Conservation (phyloP, 805 yeast genomes). For the Saccharomycodes ludwigii region DNA sequence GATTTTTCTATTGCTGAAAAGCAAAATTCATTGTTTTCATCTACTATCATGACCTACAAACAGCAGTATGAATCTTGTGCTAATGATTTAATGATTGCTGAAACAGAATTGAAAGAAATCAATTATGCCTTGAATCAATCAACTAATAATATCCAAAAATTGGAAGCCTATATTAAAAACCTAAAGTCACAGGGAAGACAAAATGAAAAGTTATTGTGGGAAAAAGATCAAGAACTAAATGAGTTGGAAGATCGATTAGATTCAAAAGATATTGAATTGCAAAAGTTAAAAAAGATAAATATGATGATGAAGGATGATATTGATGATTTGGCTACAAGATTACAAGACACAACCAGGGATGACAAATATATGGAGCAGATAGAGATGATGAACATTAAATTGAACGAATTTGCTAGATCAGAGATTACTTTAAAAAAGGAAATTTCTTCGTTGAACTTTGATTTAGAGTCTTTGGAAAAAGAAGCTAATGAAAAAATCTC, state of each 20-base stretch:
- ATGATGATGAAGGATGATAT: constrained; percentile 44
- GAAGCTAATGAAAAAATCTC: constrained; percentile 24
- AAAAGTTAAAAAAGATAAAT: constrained; percentile 35
- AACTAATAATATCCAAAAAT: constrained; percentile 39
- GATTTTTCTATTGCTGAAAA: constrained; percentile 42
- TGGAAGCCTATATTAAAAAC: constrained; percentile 42
- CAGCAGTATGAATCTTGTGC: constrained; percentile 63
- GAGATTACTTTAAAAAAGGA: constrained; percentile 60
- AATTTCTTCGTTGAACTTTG: constrained; percentile 47
- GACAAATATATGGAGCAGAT: constrained; percentile 40
- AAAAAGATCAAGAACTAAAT: constrained; percentile 36
- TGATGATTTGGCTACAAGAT: constrained; percentile 35
- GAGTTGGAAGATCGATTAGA: constrained; percentile 43
- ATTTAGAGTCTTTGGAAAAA: constrained; percentile 42
- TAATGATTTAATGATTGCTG: constrained; percentile 65
- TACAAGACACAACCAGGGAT: constrained; percentile 28
- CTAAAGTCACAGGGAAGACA: constrained; percentile 38
- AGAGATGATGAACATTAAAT: constrained; percentile 37
- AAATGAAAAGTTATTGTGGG: constrained; percentile 44
- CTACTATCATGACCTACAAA: constrained; percentile 49
- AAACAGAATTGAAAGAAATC: constrained; percentile 48
- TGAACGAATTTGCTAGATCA: constrained; percentile 41
- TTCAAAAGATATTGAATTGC: constrained; percentile 41
- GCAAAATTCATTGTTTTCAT: constrained; percentile 44
- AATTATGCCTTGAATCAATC: constrained; percentile 33